Evolutionary conservation across 306 rosid genomes (phyloP).

Genomic region (Vigna trinervia): DNA sequence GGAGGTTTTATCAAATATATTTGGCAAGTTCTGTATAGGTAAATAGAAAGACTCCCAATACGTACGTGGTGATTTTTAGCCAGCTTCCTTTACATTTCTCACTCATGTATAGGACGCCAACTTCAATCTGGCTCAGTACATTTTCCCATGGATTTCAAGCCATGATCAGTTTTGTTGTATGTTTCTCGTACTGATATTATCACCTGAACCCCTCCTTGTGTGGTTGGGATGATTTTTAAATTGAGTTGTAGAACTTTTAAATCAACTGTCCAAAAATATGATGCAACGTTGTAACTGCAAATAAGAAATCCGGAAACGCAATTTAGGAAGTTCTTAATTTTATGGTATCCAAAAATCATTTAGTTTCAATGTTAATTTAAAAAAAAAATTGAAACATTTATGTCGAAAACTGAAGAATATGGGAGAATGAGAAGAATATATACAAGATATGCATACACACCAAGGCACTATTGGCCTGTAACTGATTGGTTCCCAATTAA

Average conservation of each 20-base stretch:
- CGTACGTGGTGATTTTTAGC: conserved; percentile 18
- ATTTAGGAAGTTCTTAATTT: neutral
- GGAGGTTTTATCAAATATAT: conserved; percentile 87
- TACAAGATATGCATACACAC: too few species aligned
- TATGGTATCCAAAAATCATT: neutral
- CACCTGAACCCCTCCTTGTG: neutral
- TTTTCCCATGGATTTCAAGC: conserved; percentile 16
- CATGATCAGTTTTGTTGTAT: conserved; percentile 31
- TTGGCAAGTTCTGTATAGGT: conserved; percentile 90
- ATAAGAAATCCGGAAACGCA: neutral
- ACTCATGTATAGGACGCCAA: neutral
- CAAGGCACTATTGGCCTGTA: too few species aligned
- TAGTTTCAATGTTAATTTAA: neutral
- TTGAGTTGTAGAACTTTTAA: neutral
- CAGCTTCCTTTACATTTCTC: conserved; percentile 2
- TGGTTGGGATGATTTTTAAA: neutral
- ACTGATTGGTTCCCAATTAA: too few species aligned
- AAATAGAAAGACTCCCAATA: conserved; percentile 48
- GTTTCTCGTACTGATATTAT: neutral
- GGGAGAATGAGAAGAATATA: too few species aligned
- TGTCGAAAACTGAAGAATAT: neutral
- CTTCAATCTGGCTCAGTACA: conserved; percentile 4
- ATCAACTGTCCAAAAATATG: neutral
- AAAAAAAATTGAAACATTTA: neutral
- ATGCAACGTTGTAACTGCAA: neutral